Conservation (phyloP, 2,329 filamentous ascomycete genomes). For the Capronia americana region DNA sequence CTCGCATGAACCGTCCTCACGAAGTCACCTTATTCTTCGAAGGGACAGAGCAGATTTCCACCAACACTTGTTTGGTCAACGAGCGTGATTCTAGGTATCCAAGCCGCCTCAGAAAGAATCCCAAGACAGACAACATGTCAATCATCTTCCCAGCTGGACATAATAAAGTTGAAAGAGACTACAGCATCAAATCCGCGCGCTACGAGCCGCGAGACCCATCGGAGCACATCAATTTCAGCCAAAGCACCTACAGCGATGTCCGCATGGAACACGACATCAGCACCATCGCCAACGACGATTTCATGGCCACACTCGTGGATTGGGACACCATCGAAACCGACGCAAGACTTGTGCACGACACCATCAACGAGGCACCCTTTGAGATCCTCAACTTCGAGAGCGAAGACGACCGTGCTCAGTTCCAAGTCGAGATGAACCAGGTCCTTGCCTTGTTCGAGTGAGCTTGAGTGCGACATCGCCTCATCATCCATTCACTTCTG, state of each 20-base stretch:
- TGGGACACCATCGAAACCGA: slow-evolving; percentile 22
- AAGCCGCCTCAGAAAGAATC: slow-evolving; percentile 1
- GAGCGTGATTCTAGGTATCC: slow-evolving; percentile 1
- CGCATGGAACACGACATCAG: background rate
- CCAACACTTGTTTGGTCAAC: background rate
- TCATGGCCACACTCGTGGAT: slow-evolving; percentile 24
- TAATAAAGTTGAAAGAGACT: slow-evolving; percentile 7
- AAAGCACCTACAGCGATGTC: background rate
- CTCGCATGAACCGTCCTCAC: background rate
- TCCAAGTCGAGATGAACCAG: slow-evolving; percentile 6
- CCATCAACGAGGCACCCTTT: background rate
- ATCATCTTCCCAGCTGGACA: slow-evolving; percentile 16
- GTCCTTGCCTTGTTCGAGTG: slow-evolving; percentile 25
- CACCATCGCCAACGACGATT: background rate
- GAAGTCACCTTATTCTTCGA: background rate
- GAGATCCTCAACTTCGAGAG: slow-evolving; percentile 16
- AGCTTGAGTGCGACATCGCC: background rate
- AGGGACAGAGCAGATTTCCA: background rate
- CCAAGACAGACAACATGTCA: slow-evolving; percentile 6
- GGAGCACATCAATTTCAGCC: background rate
- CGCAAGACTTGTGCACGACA: slow-evolving; percentile 1
- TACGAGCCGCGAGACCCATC: background rate
- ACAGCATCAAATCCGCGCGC: background rate
- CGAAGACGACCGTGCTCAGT: slow-evolving; percentile 5
- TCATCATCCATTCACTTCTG: background rate